Conservation (phyloP, 305 asterid genomes). For the Withania somnifera region DNA sequence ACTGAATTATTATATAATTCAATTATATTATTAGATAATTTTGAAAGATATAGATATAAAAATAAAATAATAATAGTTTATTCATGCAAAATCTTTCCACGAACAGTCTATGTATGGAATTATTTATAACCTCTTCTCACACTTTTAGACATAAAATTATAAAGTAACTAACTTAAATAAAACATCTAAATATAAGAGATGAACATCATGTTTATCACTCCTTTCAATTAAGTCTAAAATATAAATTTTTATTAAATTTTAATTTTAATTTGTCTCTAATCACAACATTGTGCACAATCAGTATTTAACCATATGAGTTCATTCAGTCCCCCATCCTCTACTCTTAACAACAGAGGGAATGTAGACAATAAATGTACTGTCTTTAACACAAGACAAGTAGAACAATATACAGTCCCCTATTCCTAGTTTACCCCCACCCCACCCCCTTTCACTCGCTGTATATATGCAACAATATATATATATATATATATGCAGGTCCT, state of each 20-base stretch:
- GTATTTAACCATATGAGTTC: background rate
- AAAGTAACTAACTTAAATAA: background rate
- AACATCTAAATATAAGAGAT: too few species aligned
- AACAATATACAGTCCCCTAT: slow-evolving; percentile 10
- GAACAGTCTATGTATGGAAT: too few species aligned
- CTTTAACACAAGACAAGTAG: background rate
- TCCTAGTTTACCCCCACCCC: background rate
- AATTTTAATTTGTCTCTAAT: background rate
- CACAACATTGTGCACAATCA: background rate
- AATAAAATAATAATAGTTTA: background rate
- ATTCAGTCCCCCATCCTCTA: background rate
- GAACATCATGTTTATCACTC: too few species aligned
- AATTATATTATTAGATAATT: background rate
- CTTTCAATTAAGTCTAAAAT: too few species aligned
- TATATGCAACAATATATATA: background rate
- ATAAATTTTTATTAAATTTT: background rate
- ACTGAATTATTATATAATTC: background rate
- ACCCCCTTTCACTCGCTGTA: background rate
- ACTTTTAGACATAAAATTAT: accelerated
- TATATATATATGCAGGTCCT: background rate
- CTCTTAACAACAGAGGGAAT: background rate
- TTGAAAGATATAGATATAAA: too few species aligned
- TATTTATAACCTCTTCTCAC: too few species aligned
- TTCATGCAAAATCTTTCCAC: too few species aligned
- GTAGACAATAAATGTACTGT: background rate